Conservation (phyloP, 106 monocot species). For the Phalaenopsis equestris region DNA sequence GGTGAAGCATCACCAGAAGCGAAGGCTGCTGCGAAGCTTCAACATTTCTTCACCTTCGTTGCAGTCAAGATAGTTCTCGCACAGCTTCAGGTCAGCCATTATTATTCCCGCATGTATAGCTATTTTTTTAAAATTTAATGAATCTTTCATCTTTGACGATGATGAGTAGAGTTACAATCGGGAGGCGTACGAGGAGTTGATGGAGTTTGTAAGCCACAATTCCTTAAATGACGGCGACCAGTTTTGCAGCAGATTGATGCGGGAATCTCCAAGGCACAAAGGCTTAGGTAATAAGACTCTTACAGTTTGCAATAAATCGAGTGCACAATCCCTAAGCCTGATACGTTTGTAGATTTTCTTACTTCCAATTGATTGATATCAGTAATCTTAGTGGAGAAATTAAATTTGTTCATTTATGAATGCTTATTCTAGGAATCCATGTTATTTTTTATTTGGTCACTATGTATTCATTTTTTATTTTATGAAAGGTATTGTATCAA, state of each 20-base stretch:
- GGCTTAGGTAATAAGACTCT: slow-evolving; percentile 26
- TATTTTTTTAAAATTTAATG: neutral
- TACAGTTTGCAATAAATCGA: neutral
- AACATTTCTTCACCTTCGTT: slow-evolving; percentile 78
- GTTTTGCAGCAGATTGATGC: slow-evolving; percentile 65
- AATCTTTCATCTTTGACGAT: neutral
- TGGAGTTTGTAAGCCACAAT: slow-evolving; percentile 47
- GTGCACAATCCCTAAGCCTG: neutral
- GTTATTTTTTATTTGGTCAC: too few species aligned
- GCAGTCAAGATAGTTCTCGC: slow-evolving; percentile 66
- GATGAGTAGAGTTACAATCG: slow-evolving; percentile 16
- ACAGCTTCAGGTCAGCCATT: slow-evolving; percentile 56
- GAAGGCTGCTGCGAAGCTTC: slow-evolving; percentile 68
- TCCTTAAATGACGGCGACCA: slow-evolving; percentile 68
- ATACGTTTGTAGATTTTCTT: too few species aligned
- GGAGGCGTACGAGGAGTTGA: slow-evolving; percentile 49
- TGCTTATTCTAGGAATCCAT: neutral
- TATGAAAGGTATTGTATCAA: too few species aligned
- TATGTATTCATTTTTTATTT: too few species aligned
- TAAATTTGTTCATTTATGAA: neutral
- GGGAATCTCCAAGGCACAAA: slow-evolving; percentile 54
- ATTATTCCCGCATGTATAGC: neutral
- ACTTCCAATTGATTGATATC: neutral
- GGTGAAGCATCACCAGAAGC: slow-evolving; percentile 87
- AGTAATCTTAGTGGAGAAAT: neutral